phyloP scores from a whole-genome alignment of 306 rosid species.

The Inga oerstediana region DNA sequence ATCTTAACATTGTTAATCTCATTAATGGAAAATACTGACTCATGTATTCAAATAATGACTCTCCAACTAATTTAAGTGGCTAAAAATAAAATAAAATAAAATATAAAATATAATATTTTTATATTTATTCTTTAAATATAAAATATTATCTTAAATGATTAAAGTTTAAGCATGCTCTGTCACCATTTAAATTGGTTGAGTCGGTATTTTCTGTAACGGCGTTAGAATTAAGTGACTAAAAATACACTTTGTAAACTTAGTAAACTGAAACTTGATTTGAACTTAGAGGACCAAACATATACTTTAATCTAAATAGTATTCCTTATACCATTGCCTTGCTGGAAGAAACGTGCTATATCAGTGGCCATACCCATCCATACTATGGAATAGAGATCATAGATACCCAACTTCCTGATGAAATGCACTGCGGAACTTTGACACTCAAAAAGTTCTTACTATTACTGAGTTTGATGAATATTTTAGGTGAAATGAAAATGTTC shows the following conservation, averaged over 20 bases:
- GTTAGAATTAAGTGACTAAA: background rate
- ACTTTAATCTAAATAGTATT: background rate
- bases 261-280: background rate
- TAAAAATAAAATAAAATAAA: background rate
- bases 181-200: background rate
- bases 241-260: background rate
- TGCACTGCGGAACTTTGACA: slow-evolving; percentile 14
- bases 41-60: background rate
- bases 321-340: slow-evolving; percentile 11
- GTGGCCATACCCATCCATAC: slow-evolving; percentile 2
- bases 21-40: background rate
- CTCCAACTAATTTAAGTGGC: background rate
- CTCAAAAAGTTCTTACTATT: background rate
- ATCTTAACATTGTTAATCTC: background rate
- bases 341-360: slow-evolving; percentile 31
- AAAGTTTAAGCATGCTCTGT: background rate
- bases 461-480: background rate
- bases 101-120: background rate
- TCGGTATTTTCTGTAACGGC: background rate
- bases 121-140: background rate
- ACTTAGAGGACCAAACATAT: background rate
- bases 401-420: background rate
- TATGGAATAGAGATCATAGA: slow-evolving; percentile 24
- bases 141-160: background rate
- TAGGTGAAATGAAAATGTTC: no score